A percentile compares a stretch with the other conserved stretches of the same genome.
Evolutionary conservation across 176 grass and related monocot species (phyloP).

Genomic region (Leersia perrieri): DNA sequence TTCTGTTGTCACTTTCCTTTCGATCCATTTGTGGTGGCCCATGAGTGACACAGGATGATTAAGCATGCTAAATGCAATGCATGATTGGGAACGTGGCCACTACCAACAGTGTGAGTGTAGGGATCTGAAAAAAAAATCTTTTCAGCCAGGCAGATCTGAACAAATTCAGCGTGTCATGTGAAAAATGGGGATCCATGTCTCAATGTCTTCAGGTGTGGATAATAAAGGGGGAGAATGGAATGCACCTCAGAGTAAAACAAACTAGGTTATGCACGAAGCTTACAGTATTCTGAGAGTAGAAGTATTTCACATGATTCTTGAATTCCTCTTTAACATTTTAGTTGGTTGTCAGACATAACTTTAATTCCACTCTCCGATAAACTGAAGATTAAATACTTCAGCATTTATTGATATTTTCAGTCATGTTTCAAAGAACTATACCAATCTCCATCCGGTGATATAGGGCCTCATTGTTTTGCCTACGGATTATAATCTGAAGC

Average conservation of each 20-base stretch:
- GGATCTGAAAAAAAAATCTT: background rate
- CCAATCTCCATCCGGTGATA: background rate
- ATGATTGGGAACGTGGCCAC: constrained; percentile 22
- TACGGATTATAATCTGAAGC: no score
- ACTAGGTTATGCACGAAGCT: background rate
- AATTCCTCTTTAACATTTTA: background rate
- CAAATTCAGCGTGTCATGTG: background rate
- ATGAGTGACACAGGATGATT: constrained; percentile 17
- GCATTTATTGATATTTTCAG: constrained; percentile 18
- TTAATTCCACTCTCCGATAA: background rate
- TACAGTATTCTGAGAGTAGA: background rate
- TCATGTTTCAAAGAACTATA: constrained; percentile 5
- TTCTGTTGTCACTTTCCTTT: background rate
- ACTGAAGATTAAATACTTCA: background rate
- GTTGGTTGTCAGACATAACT: background rate
- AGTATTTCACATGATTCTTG: background rate
- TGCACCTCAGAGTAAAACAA: background rate
- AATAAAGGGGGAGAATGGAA: background rate
- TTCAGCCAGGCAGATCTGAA: background rate
- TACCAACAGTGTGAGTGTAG: background rate
- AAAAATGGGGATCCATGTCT: background rate
- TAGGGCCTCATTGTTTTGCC: no score
- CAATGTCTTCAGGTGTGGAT: background rate
- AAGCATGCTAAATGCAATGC: constrained; percentile 1
- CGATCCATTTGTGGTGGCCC: constrained; percentile 25